Evolutionary conservation across 768 basidiomycete genomes (phyloP).

Genomic region (Lactarius pseudohatsudake): DNA sequence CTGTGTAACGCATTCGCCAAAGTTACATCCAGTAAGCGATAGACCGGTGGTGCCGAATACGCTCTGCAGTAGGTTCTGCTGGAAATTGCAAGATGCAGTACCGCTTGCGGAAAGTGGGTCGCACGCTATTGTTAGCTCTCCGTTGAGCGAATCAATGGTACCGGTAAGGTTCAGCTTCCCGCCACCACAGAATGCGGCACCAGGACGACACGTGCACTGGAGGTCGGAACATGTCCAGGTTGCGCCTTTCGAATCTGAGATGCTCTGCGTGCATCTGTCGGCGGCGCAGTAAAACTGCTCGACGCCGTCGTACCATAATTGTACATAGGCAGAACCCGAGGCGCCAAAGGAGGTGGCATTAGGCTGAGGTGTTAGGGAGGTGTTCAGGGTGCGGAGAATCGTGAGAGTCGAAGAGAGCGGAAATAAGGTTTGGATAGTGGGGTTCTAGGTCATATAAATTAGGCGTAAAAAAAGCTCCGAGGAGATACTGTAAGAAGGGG

Average conservation of each 20-base stretch:
- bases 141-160: conserved; percentile 64
- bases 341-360: conserved; percentile 59
- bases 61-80: conserved; percentile 61
- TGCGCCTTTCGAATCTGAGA: conserved; percentile 42
- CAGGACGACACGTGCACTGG: conserved; percentile 66
- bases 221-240: conserved; percentile 75
- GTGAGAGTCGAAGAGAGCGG: conserved; percentile 71
- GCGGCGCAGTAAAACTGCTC: conserved; percentile 90
- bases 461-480: not conserved
- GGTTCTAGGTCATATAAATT: conserved; percentile 53
- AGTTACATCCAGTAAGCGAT: conserved; percentile 67
- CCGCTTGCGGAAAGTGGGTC: conserved; percentile 45
- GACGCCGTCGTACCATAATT: conserved; percentile 74
- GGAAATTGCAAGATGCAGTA: conserved; percentile 69
- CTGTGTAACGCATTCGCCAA: conserved; percentile 89
- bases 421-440: conserved; percentile 75
- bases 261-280: conserved; percentile 63
- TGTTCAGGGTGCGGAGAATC: conserved; percentile 73
- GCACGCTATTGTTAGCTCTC: conserved; percentile 70
- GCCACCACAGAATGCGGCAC: conserved; percentile 75
- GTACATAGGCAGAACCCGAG: conserved; percentile 56
- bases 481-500: not conserved
- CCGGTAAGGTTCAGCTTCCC: conserved; percentile 48
- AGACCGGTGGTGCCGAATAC: conserved; percentile 79
- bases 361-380: conserved; percentile 66